These are phyloP conservation scores for Colletotrichum theobromicola DNA, from an alignment of 2,329 filamentous ascomycete genomes.

Conservation along the genomic window DNA sequence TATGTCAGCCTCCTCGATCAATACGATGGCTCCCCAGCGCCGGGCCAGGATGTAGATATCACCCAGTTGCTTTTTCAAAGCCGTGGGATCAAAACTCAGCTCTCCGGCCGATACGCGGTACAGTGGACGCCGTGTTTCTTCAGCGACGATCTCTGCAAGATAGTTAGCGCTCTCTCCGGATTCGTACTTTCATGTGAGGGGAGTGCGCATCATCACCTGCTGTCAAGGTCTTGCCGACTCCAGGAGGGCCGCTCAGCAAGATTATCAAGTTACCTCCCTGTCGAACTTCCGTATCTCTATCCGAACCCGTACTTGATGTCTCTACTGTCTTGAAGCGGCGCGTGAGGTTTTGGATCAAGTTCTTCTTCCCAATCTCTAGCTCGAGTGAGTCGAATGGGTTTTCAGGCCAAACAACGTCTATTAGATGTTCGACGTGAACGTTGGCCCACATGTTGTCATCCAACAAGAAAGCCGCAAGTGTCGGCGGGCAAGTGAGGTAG, in stretches of 20 bases:
- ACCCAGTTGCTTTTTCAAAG: fast-evolving
- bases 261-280: neutral
- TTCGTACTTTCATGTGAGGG: neutral
- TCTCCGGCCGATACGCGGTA: neutral
- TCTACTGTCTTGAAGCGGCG: neutral
- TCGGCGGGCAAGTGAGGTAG: neutral
- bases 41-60: fast-evolving
- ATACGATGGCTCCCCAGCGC: neutral
- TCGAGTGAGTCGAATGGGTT: neutral
- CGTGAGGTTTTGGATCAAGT: neutral
- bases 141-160: neutral
- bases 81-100: fast-evolving
- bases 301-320: fast-evolving
- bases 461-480: neutral
- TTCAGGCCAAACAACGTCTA: neutral
- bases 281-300: fast-evolving
- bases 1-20: neutral
- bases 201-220: neutral
- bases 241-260: neutral
- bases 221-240: neutral
- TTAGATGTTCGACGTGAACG: neutral
- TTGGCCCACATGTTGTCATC: neutral
- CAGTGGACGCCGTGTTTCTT: fast-evolving
- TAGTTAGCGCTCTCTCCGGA: fast-evolving
- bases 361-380: neutral